phyloP scores from a whole-genome alignment of 2,329 filamentous ascomycete genomes.

The Ophiostoma ips region DNA sequence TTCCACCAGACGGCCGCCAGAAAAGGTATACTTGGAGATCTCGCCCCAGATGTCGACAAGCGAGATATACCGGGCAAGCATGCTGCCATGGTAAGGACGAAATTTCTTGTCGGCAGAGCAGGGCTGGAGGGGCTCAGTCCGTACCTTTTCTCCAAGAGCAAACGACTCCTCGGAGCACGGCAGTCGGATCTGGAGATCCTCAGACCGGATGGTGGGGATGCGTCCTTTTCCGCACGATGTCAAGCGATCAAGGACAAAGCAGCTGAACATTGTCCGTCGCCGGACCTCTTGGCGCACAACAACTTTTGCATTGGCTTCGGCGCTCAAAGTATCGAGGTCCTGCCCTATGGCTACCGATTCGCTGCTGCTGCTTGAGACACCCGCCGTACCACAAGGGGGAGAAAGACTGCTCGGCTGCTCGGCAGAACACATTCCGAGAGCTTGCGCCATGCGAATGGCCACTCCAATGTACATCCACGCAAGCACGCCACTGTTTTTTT shows the following conservation, averaged over 20 bases:
- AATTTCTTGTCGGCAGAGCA: constrained; percentile 7
- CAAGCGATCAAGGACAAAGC: constrained; percentile 58
- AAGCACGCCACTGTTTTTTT: constrained; percentile 34
- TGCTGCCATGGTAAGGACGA: constrained; percentile 35
- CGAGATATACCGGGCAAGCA: constrained; percentile 38
- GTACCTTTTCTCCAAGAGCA: constrained; percentile 43
- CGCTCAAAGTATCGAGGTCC: background rate
- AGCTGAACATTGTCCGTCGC: constrained; percentile 61
- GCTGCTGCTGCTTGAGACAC: background rate
- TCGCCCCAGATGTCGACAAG: constrained; percentile 46
- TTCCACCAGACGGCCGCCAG: constrained; percentile 37
- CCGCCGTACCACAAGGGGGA: background rate
- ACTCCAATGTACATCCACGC: constrained; percentile 55
- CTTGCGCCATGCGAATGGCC: constrained; percentile 50
- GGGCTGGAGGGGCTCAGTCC: constrained; percentile 33
- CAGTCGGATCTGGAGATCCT: constrained; percentile 50
- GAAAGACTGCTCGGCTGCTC: constrained; percentile 21
- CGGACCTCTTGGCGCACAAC: constrained; percentile 49
- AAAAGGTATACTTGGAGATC: constrained; percentile 41
- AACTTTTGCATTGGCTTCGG: constrained; percentile 15
- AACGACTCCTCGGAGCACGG: constrained; percentile 55
- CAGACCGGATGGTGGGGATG: constrained; percentile 41
- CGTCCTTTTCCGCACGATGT: constrained; percentile 50
- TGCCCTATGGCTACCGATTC: background rate
- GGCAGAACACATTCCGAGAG: constrained; percentile 45